Evolutionary conservation across 73 alveolate genomes (phyloP).

Genomic region (Durusdinium trenchii): DNA sequence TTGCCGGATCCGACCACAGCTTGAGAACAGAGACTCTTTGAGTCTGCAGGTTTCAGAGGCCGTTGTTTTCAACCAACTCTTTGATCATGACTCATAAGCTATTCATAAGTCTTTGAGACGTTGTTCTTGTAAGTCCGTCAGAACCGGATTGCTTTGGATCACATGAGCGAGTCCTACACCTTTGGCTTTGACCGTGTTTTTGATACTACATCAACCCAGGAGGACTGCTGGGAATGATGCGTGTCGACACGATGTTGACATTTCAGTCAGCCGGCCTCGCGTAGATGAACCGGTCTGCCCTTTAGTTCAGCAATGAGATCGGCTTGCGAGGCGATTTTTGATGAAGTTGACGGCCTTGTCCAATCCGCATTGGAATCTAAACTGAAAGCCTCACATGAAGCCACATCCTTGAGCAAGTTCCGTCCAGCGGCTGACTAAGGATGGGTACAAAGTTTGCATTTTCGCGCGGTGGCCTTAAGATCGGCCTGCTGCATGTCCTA

Average conservation of each 20-base stretch:
- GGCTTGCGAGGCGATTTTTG: constrained; percentile 95
- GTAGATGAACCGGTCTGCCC: too few species aligned
- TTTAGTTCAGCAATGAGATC: too few species aligned
- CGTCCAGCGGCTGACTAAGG: constrained; percentile 46
- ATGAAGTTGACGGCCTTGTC: constrained; percentile 97
- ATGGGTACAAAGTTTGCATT: constrained; percentile 97
- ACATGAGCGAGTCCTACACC: constrained; percentile 42
- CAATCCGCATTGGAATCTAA: constrained; percentile 96
- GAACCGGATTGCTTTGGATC: constrained; percentile 74
- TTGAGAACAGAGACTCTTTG: not conserved
- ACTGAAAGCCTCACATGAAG: not conserved
- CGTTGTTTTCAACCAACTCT: not conserved
- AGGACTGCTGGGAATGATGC: not conserved
- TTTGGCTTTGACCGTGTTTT: constrained; percentile 96
- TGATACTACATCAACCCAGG: constrained; percentile 41
- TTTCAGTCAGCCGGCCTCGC: not conserved
- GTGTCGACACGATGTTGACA: not conserved
- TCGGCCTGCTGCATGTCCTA: not conserved
- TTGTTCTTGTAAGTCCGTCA: too few species aligned
- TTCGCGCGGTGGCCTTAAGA: constrained; percentile 54
- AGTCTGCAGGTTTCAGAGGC: constrained; percentile 50
- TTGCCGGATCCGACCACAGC: constrained; percentile 98
- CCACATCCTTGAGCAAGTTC: not conserved
- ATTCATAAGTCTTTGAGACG: too few species aligned
- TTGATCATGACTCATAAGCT: not conserved